Conservation (phyloP, 495 filamentous ascomycete genomes). For the Aspergillus biplanus region DNA sequence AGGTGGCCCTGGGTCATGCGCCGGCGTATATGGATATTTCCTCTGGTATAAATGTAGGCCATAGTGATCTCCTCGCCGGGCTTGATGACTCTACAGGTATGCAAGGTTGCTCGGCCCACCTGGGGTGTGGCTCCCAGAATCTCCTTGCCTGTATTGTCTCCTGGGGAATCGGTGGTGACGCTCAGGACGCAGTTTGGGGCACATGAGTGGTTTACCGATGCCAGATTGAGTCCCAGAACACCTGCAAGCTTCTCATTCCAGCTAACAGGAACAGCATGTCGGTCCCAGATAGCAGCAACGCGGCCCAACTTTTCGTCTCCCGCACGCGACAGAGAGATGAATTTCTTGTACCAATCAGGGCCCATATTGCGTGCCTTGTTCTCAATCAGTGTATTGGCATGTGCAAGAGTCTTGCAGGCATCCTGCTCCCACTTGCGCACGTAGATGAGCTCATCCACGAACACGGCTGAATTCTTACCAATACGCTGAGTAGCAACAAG, state of each 20-base stretch:
- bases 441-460: conserved; percentile 12
- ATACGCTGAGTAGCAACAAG: conserved; percentile 18
- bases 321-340: conserved; percentile 5
- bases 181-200: conserved; percentile 19
- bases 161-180: conserved; percentile 4
- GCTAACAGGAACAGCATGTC: conserved; percentile 4
- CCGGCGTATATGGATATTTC: background rate
- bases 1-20: background rate
- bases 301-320: background rate
- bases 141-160: background rate
- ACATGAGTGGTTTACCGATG: conserved; percentile 27
- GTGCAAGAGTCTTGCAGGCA: background rate
- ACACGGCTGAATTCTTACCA: conserved; percentile 16
- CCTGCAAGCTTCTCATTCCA: conserved; percentile 6
- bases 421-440: conserved; percentile 2
- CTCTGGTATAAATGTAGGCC: conserved; percentile 14
- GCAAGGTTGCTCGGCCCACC: conserved; percentile 8
- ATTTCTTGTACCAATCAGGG: conserved; percentile 15
- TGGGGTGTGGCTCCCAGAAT: background rate
- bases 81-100: conserved; percentile 20
- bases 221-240: conserved; percentile 23
- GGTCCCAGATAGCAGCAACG: conserved; percentile 17
- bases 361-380: conserved; percentile 19
- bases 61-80: conserved; percentile 35
- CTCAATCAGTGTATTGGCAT: conserved; percentile 2